Evolutionary conservation across 352 stramenopile genomes (phyloP).

Genomic region (Phytophthora boehmeriae): DNA sequence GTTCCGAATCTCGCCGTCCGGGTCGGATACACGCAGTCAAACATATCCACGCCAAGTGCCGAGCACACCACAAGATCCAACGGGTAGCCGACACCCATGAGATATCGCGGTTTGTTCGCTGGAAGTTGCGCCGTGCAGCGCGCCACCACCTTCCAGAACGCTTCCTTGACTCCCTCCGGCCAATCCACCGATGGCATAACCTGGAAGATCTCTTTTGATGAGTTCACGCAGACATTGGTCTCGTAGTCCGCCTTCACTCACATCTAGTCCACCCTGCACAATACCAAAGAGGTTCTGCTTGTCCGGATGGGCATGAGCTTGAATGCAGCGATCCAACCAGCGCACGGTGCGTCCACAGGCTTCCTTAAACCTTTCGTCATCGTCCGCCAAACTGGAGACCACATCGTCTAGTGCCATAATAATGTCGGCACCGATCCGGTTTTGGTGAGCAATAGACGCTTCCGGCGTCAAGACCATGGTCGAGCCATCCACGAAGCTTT

Average conservation of each 20-base stretch:
- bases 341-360: slow-evolving; percentile 93
- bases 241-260: slow-evolving; percentile 88
- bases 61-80: slow-evolving; percentile 97
- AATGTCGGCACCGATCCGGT: slow-evolving; percentile 97
- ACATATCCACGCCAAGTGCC: slow-evolving; percentile 97
- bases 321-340: slow-evolving; percentile 96
- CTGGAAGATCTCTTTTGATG: slow-evolving; percentile 80
- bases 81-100: slow-evolving; percentile 98
- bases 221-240: slow-evolving; percentile 93
- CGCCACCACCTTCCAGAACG: slow-evolving; percentile 96
- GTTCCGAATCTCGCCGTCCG: slow-evolving; percentile 96
- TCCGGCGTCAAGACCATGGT: slow-evolving; percentile 96
- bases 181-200: slow-evolving; percentile 97
- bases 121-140: slow-evolving; percentile 81
- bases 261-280: slow-evolving; percentile 95
- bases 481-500: slow-evolving; percentile 90
- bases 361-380: slow-evolving; percentile 91
- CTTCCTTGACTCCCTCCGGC: slow-evolving; percentile 93
- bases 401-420: slow-evolving; percentile 99
- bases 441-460: slow-evolving; percentile 92
- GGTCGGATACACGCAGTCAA: slow-evolving; percentile 98
- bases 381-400: slow-evolving; percentile 88
- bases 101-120: slow-evolving; percentile 94
- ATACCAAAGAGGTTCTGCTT: slow-evolving; percentile 98
- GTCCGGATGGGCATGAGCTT: slow-evolving; percentile 83